Base-by-base conservation (phyloP, 495 filamentous ascomycete genomes). In the Penicillium odoratum region DNA sequence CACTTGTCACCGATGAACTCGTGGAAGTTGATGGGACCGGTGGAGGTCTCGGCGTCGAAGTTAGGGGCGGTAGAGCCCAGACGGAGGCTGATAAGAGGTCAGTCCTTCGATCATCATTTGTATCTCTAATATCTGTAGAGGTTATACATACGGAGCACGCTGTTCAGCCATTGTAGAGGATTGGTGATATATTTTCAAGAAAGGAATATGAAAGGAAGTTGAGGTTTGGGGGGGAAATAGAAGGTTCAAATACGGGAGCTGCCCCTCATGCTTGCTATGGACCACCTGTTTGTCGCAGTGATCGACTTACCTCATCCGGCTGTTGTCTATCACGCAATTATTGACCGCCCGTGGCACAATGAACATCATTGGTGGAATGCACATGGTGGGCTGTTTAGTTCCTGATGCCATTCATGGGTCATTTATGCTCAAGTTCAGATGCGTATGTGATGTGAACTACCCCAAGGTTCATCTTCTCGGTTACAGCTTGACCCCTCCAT, bases 21-120 rank as follows among this genome's bases (percentile, higher is more conserved):
- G 77, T 98, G 95, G 84, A 98, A 97, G 79, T 95, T 87, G 75
- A 98, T 98, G 53, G 84, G 85, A 59, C 94, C 94, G 54, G 81
- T 84, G 69, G 93, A 96, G 71, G 93, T 96, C 53, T 94, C 89
- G 59, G 93, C 89, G 69, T 94, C 73, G 83, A 98, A 98, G 83
- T 97, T 88, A 63, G 93, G 93, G 73, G 93, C 93, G 72, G 82
- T 83, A 67, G 84, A 86, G 74, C 93, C 93, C 68, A 98, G 86
- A 67, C 93, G 94, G 75, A 98, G 86, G 62, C 88, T 83, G 62
- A 5, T 30, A 7, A 31, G 4, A 40, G 26, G 44, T 48, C 25
- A 53, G 51, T 47, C 11, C 50, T 31, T 48, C 36, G 15, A 40
- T 30, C 9, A 11, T 36, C 10, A 11, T 36, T 36, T 13, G 33